Conservation (phyloP, 1,284 basidiomycete genomes). For the Pseudozyma hubeiensis region DNA sequence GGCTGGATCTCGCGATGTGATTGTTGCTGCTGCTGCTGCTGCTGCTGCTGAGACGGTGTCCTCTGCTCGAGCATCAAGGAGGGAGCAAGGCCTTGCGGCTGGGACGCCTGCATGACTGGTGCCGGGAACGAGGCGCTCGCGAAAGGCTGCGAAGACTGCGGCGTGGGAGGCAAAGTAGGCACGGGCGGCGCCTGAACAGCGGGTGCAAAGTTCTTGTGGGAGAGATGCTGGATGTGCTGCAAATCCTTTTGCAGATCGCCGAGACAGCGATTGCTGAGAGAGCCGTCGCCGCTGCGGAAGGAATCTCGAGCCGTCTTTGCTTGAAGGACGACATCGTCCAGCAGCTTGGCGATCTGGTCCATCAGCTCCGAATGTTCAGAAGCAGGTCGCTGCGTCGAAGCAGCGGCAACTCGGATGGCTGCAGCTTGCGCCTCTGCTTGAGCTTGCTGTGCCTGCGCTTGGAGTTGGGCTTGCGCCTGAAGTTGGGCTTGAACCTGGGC, state of each 20-base stretch:
- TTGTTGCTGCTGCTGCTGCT: conserved; percentile 17
- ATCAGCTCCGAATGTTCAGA: conserved; percentile 33
- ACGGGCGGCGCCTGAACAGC: conserved; percentile 4
- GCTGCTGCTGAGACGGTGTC: conserved; percentile 14
- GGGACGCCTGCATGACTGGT: conserved; percentile 11
- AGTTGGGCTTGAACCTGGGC: conserved; percentile 32
- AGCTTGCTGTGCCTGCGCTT: conserved; percentile 34
- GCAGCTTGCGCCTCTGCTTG: conserved; percentile 35
- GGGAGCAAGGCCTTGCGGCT: conserved; percentile 12
- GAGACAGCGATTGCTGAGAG: conserved; percentile 52
- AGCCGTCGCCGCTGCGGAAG: conserved; percentile 55
- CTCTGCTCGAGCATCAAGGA: conserved; percentile 29
- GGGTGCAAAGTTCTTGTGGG: conserved; percentile 47
- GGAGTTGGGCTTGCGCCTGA: conserved; percentile 28
- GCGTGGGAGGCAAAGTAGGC: conserved; percentile 9
- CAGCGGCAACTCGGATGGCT: conserved; percentile 29
- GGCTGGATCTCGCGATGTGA: conserved; percentile 20
- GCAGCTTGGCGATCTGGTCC: conserved; percentile 51
- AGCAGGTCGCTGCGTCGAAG: conserved; percentile 21
- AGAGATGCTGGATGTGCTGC: conserved; percentile 55
- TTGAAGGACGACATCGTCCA: conserved; percentile 56
- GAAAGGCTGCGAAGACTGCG: conserved; percentile 21
- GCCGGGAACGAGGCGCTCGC: conserved; percentile 12
- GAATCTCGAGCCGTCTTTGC: conserved; percentile 56
- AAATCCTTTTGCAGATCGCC: conserved; percentile 56